phyloP scores from a whole-genome alignment of 164 flowering plant genomes.

The Chloranthus sessilifolius region DNA sequence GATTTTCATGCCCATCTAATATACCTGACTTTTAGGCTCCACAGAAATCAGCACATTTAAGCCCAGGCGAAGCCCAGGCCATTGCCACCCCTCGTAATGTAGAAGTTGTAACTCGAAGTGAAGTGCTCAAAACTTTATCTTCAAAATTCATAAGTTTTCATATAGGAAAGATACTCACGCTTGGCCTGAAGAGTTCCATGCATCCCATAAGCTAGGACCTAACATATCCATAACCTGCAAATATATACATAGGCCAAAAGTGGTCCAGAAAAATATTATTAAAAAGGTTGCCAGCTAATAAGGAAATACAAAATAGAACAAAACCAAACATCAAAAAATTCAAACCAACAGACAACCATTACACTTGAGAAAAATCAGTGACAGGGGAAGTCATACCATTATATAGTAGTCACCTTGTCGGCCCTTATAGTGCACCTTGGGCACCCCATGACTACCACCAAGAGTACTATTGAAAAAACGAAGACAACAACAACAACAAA shows the following conservation, averaged over 20 bases:
- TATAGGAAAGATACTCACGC: conserved; percentile 56
- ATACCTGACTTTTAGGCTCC: too few relatives aligned
- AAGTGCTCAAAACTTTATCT: neutral
- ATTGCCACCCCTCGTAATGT: too few relatives aligned
- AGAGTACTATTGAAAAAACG: conserved; percentile 40
- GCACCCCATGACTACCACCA: conserved; percentile 88
- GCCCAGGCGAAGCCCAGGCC: too few relatives aligned
- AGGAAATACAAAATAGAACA: neutral
- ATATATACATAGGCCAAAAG: neutral
- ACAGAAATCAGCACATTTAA: too few relatives aligned
- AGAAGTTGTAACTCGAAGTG: too few relatives aligned
- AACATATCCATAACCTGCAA: conserved; percentile 91
- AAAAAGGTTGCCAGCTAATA: neutral
- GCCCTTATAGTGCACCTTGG: conserved; percentile 84
- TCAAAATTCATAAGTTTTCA: too few relatives aligned
- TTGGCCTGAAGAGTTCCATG: conserved; percentile 83
- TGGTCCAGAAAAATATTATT: neutral
- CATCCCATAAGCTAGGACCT: conserved; percentile 95
- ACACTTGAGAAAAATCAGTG: too few relatives aligned
- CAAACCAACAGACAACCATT: neutral
- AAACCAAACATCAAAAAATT: neutral
- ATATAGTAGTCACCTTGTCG: conserved; percentile 86
- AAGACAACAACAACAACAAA: neutral
- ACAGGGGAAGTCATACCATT: conserved; percentile 43
- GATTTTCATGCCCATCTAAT: too few relatives aligned